Conservation (phyloP, 371 early-diverging fungal genomes). For the Lichtheimia corymbifera region DNA sequence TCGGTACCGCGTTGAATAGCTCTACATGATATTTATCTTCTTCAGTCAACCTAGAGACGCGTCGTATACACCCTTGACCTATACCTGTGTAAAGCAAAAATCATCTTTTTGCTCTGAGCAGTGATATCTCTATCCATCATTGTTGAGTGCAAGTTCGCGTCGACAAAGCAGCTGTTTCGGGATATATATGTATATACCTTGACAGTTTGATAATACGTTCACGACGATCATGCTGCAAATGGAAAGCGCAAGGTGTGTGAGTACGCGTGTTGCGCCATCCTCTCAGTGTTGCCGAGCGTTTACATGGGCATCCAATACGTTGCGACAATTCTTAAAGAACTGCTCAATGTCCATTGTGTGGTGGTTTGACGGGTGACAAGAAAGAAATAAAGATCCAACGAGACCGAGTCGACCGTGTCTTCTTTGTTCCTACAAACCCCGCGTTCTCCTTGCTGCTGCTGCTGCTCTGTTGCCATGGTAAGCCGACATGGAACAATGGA, state of each 20-base stretch:
- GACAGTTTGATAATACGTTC: constrained; percentile 67
- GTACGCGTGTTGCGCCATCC: background rate
- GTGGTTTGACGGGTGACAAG: background rate
- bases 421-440: background rate
- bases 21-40: background rate
- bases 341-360: constrained; percentile 13
- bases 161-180: background rate
- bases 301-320: constrained; percentile 38
- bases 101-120: constrained; percentile 61
- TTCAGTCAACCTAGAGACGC: background rate
- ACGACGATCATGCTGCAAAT: constrained; percentile 48
- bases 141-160: background rate
- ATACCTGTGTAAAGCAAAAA: constrained; percentile 66
- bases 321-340: constrained; percentile 29
- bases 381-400: constrained; percentile 5
- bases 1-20: constrained; percentile 11
- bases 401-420: background rate
- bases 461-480: constrained; percentile 6
- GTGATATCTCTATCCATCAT: constrained; percentile 58
- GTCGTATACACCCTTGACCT: background rate
- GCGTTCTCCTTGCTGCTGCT: constrained; percentile 7
- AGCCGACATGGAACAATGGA: background rate
- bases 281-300: constrained; percentile 2
- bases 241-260: background rate
- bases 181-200: constrained; percentile 26